phyloP scores from a whole-genome alignment of 108 stramenopile genomes.

The Skeletonema grethae region DNA sequence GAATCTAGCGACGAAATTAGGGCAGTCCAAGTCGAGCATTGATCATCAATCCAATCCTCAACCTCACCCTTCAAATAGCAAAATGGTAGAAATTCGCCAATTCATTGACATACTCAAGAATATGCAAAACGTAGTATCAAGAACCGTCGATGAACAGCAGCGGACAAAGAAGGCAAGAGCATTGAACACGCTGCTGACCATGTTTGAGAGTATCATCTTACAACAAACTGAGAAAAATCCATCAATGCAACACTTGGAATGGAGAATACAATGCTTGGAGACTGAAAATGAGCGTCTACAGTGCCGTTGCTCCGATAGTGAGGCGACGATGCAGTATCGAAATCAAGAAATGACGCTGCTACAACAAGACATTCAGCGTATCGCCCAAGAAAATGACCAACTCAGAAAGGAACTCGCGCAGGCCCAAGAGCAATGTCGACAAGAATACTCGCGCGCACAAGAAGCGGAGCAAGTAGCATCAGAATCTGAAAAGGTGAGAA shows the following conservation, averaged over 20 bases:
- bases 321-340: constrained; percentile 5
- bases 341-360: constrained; percentile 7
- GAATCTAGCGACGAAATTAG: constrained; percentile 18
- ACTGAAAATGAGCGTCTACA: constrained; percentile 20
- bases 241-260: constrained; percentile 2
- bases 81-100: constrained; percentile 29
- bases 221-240: neutral
- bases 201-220: constrained; percentile 38
- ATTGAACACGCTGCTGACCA: constrained; percentile 33
- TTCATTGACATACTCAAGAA: constrained; percentile 38
- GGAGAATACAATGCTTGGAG: constrained; percentile 10
- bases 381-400: constrained; percentile 18
- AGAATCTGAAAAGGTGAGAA: constrained; percentile 22
- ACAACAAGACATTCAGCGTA: constrained; percentile 7
- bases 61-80: neutral
- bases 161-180: constrained; percentile 43
- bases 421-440: constrained; percentile 13
- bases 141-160: constrained; percentile 39
- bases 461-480: constrained; percentile 33
- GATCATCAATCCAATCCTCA: neutral
- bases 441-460: constrained; percentile 20
- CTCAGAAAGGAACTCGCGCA: constrained; percentile 13
- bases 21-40: constrained; percentile 1
- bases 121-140: constrained; percentile 38
- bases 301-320: constrained; percentile 1